Percentiles rank a stretch among this genome's conserved stretches.
phyloP scores from a whole-genome alignment of 2,329 filamentous ascomycete genomes.

The Diaporthe humulicola region DNA sequence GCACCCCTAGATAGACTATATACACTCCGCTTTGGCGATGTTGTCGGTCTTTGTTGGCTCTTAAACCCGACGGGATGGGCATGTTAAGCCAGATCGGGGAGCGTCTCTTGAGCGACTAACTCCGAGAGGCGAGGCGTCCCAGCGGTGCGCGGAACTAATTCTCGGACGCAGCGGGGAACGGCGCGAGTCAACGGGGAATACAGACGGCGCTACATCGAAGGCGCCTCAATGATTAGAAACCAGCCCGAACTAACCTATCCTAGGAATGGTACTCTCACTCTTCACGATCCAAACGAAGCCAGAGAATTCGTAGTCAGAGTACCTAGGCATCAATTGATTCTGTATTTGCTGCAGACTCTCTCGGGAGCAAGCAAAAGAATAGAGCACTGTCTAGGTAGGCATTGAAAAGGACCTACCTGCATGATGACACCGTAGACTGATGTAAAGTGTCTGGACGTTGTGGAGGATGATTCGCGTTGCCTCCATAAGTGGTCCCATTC shows the following conservation, averaged over 20 bases:
- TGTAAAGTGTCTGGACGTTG: background rate
- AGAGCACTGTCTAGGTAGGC: background rate
- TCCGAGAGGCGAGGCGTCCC: constrained; percentile 3
- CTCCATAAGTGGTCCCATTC: background rate
- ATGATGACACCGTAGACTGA: background rate
- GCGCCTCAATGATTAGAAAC: background rate
- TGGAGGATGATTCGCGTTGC: background rate
- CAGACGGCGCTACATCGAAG: background rate
- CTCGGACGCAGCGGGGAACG: background rate
- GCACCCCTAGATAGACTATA: background rate
- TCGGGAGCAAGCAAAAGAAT: background rate
- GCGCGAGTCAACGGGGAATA: background rate
- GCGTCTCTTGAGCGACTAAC: background rate
- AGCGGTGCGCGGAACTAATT: background rate
- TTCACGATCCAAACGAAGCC: background rate
- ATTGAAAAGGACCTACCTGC: background rate
- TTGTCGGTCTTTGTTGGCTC: background rate
- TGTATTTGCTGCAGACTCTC: background rate
- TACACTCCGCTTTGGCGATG: background rate
- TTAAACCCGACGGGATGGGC: background rate
- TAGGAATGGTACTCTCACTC: background rate
- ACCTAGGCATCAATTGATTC: too few relatives aligned
- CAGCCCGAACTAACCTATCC: background rate
- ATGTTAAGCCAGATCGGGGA: background rate
- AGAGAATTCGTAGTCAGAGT: background rate